Evolutionary conservation across 1,139 yeast genomes (phyloP), one percentile per base, ranked within the genome.

Genomic region (Magnusiomyces tetraspermus): DNA sequence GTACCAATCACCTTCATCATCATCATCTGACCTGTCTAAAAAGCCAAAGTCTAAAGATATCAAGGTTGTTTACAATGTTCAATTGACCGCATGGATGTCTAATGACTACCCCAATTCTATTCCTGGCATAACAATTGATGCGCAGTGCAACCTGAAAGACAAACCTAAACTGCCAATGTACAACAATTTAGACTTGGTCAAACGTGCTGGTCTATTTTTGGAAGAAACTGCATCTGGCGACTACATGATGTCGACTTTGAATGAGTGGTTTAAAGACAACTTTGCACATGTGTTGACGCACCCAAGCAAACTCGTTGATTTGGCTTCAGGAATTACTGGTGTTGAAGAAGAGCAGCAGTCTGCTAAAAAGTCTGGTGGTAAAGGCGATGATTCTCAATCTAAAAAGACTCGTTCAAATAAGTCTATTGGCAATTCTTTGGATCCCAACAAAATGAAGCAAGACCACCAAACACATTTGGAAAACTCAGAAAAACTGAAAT

Each of bases 261-360:
- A 80, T 50, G 95, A 87, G 57, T 89, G 94, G 90, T 62, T 88
- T 21, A 82, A 83, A 57, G 83, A 78, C 15, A 79, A 85, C 59
- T 71, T 84, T 49, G 67, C 72, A 4, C 65, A 66, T 1, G 74
- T 89, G 11, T 76, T 85, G 19, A 78, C 80, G 37, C 73, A 83
- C 54, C 97, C 97, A 0, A 95, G 96, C 0, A 80, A 82, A 4
- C 71, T 89, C 37, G 64, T 80, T 3, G 71, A 71, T 22, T 62
- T 73, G 15, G 59, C 72, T 0, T 61, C 64, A 3, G 73, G 65
- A n/a, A 63, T 69, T 4, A 61, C 64, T 11, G 74, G 73, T 23
- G 61, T 61, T 54, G 44, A 58, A 47, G 61, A 67, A 55, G 44
- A 48, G 17, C 53, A 51, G n/a, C n/a, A n/a, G n/a, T n/a, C n/a